Base-by-base conservation (phyloP, 140 eudicot species). In the Senecio squalidus region DNA sequence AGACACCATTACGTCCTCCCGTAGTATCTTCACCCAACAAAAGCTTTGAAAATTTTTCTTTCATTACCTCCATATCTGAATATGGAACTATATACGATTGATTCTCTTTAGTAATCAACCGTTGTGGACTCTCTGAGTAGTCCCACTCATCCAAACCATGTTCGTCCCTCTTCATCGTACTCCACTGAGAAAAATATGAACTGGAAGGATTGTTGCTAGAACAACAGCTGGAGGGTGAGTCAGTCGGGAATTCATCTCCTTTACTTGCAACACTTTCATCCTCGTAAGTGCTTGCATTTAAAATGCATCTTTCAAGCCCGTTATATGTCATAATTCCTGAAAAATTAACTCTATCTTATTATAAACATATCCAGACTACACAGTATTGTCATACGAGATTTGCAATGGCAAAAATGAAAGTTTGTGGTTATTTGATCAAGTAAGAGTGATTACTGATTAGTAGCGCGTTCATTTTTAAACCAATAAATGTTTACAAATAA, bases 301-400 rank as follows among this genome's bases (percentile, higher is more conserved):
- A 58, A 64, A 87, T 84, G 77, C 92, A 91, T 68, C 86, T 93
- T 70, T 93, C 96, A 1, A 93, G 95, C 48, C 99, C 99, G 66
- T 88, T 72, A 61, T 93, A 88, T 26, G 95, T 88, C 77, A 80
- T 78, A 55, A 93, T 76, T 60, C 78, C 99, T 93, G 88, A 54
- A 69, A 36, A 8, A 36, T 36, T 36, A n/a, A n/a, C n/a, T n/a
- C n/a, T n/a, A n/a, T n/a, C n/a, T n/a, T n/a, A n/a, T n/a, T n/a
- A n/a, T n/a, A n/a, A n/a, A n/a, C n/a, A n/a, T n/a, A n/a, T n/a
- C n/a, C n/a, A n/a, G n/a, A n/a, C n/a, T n/a, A n/a, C n/a, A n/a
- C n/a, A n/a, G n/a, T n/a, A n/a, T n/a, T n/a, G n/a, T n/a, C n/a
- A n/a, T n/a, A n/a, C n/a, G n/a, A n/a, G n/a, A n/a, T n/a, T n/a